phyloP scores from a whole-genome alignment of 1,284 basidiomycete species.

The Heliocybe sulcata region DNA sequence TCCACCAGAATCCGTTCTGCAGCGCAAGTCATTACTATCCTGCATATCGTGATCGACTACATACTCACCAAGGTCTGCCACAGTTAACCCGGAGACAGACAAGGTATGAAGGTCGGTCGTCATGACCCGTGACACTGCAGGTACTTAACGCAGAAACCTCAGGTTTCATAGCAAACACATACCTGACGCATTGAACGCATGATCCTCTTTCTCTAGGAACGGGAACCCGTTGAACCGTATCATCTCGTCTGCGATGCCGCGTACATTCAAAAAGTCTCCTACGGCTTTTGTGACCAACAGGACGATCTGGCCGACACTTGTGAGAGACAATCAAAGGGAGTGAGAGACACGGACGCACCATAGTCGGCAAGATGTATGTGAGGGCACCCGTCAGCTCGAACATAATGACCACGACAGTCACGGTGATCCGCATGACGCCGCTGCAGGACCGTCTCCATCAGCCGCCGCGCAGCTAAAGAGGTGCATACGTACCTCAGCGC shows the following conservation, averaged over 20 bases:
- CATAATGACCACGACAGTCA: slow-evolving; percentile 99
- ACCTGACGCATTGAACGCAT: slow-evolving; percentile 88
- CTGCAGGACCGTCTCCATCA: slow-evolving; percentile 30
- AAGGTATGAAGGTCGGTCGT: slow-evolving; percentile 71
- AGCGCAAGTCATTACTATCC: neutral
- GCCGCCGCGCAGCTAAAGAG: neutral
- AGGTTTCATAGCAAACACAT: slow-evolving; percentile 14
- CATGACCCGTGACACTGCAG: slow-evolving; percentile 85
- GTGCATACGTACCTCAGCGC: slow-evolving; percentile 65
- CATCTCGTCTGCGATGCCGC: slow-evolving; percentile 95
- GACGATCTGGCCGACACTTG: slow-evolving; percentile 65
- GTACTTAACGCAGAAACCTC: slow-evolving; percentile 3
- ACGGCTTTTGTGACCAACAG: slow-evolving; percentile 95
- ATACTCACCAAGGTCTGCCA: slow-evolving; percentile 73
- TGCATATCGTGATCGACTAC: neutral
- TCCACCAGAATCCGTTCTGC: slow-evolving; percentile 64
- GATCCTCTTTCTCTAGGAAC: slow-evolving; percentile 91
- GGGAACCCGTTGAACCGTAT: slow-evolving; percentile 98
- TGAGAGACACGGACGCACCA: slow-evolving; percentile 49
- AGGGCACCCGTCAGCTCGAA: slow-evolving; percentile 98
- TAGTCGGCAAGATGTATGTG: slow-evolving; percentile 96
- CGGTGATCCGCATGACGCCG: slow-evolving; percentile 94
- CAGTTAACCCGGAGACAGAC: slow-evolving; percentile 66
- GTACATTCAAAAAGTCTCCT: slow-evolving; percentile 90
- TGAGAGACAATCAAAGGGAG: neutral